phyloP scores from a whole-genome alignment of 768 basidiomycete genomes.

The Panaeolus papilionaceus region DNA sequence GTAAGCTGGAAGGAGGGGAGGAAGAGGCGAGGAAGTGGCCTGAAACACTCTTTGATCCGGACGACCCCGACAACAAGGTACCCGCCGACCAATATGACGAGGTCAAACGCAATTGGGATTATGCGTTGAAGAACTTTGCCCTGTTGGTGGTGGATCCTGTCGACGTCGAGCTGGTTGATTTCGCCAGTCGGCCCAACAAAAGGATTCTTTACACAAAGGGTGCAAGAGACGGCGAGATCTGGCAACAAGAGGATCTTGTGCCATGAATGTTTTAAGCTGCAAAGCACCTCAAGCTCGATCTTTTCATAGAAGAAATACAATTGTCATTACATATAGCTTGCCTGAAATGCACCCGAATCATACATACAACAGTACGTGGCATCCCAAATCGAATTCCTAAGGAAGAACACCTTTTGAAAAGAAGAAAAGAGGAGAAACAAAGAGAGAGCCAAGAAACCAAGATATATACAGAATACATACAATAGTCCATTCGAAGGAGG shows the following conservation, averaged over 20 bases:
- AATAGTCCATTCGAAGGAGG: constrained; percentile 17
- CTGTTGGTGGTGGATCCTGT: constrained; percentile 74
- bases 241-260: constrained; percentile 68
- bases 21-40: constrained; percentile 73
- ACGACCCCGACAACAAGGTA: constrained; percentile 12
- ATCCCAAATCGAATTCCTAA: background rate
- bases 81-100: constrained; percentile 47
- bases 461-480: constrained; percentile 22
- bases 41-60: constrained; percentile 49
- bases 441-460: background rate
- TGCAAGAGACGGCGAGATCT: constrained; percentile 42
- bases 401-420: background rate
- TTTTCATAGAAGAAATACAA: background rate
- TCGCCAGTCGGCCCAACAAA: constrained; percentile 61
- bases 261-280: constrained; percentile 46
- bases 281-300: background rate
- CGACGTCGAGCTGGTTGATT: constrained; percentile 72
- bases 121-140: constrained; percentile 71
- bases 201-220: constrained; percentile 60
- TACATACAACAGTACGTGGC: constrained; percentile 18
- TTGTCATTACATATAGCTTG: background rate
- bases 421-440: background rate
- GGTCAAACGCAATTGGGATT: constrained; percentile 52
- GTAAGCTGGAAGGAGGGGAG: constrained; percentile 51
- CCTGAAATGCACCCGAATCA: constrained; percentile 11